Conservation (phyloP, 169 alveolate genomes). For the Cryptosporidium sp. region DNA sequence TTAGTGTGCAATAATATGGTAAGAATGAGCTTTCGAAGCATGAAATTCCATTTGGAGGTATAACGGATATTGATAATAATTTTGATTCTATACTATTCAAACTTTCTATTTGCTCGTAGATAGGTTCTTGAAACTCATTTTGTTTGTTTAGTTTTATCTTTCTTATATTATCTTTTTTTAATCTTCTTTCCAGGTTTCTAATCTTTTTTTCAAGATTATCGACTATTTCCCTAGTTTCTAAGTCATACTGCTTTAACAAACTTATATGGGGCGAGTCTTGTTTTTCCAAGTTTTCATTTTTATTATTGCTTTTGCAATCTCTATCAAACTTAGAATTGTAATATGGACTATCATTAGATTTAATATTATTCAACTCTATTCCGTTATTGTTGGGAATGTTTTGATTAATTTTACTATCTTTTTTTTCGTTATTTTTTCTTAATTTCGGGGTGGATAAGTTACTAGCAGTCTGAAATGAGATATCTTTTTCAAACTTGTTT, state of each 20-base stretch:
- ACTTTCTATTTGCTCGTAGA: neutral
- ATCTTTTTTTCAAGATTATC: conserved; percentile 46
- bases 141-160: neutral
- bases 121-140: neutral
- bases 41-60: conserved; percentile 51
- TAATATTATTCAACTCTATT: neutral
- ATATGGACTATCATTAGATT: neutral
- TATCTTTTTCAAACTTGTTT: neutral
- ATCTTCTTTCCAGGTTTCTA: conserved; percentile 15
- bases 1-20: conserved; percentile 31
- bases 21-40: conserved; percentile 51
- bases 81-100: conserved; percentile 18
- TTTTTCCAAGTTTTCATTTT: neutral
- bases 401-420: neutral
- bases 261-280: neutral
- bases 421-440: neutral
- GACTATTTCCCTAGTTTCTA: conserved; percentile 38
- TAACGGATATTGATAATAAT: conserved; percentile 30
- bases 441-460: neutral
- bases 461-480: neutral
- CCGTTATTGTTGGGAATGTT: neutral
- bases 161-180: neutral
- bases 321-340: neutral
- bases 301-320: neutral
- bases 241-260: neutral